A percentile compares a stretch with the other conserved stretches of the same genome.
Conservation (phyloP, 78 protist species). For the Emiliania huxleyi region DNA sequence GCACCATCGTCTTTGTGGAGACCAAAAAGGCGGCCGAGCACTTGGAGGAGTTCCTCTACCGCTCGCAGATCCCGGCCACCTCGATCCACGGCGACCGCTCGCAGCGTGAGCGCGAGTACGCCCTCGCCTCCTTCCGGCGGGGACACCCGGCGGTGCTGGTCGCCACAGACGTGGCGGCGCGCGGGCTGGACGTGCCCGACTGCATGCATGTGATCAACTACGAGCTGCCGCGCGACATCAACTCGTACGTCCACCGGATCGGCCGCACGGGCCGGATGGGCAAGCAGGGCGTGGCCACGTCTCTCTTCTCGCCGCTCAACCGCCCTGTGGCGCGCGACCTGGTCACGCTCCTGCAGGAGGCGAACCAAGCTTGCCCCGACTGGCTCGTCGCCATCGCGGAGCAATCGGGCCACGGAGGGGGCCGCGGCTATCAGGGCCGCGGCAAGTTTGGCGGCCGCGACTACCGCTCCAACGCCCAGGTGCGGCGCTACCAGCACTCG, state of each 20-base stretch:
- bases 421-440: not conserved
- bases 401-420: not conserved
- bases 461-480: constrained; percentile 18
- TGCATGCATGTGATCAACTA: constrained; percentile 94
- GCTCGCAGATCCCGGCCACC: constrained; percentile 45
- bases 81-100: constrained; percentile 98
- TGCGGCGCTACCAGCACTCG: constrained; percentile 14
- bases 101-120: constrained; percentile 94
- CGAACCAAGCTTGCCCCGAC: not conserved
- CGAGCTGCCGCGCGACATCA: constrained; percentile 91
- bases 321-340: constrained; percentile 58
- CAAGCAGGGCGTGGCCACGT: constrained; percentile 77
- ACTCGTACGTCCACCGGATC: constrained; percentile 98
- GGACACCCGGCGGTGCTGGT: constrained; percentile 77
- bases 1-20: constrained; percentile 77
- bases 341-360: constrained; percentile 54
- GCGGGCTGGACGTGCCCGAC: constrained; percentile 84
- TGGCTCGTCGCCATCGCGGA: not conserved
- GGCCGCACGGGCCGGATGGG: constrained; percentile 94
- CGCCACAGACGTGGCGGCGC: constrained; percentile 95
- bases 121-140: constrained; percentile 73
- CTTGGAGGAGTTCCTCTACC: constrained; percentile 80
- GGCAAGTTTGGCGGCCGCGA: constrained; percentile 30
- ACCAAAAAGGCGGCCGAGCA: constrained; percentile 88
- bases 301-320: constrained; percentile 71